Base-by-base conservation (phyloP, 2,329 filamentous ascomycete genomes). In the Aspergillus chevalieri region DNA sequence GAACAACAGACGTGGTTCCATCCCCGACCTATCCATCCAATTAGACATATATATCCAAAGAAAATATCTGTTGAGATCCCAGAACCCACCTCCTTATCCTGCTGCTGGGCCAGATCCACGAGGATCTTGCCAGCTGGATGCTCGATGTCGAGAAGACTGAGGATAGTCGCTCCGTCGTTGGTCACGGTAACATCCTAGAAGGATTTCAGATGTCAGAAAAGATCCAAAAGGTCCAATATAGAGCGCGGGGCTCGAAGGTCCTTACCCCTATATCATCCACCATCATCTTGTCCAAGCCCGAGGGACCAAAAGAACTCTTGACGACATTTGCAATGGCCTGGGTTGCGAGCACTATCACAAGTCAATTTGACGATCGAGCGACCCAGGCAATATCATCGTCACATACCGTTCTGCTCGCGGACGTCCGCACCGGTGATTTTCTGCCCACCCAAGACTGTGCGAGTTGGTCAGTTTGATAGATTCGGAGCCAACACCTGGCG, bases 271-370 rank as follows among this genome's bases (percentile, higher is more conserved):
- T 97, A 70, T 98, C 93, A 75, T 98, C 93, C 63, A 98, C 93
- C 93, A 98, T 97, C 93, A 98, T 98, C 82, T 98, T 98, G 72
- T 98, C 93, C 59, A 98, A 81, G 44, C 93, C 93, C 55, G 89
- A 95, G 46, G 93, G 93, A 49, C 93, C 93, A 68, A 98, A 98
- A 14, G 93, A 98, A 73, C 89, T 95, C 79, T 95, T 97, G 72
- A 98, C 90, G 52, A 98, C 91, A 83, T 97, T 98, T 64, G 93
- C 87, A 66, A 98, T 97, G 52, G 92, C 90, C 71, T 96, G 90
- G 43, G 93, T 97, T 60, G 93, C 93, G 60, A 90, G 83, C 44
- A 97, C 93, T 91, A 65, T 39, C 38, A 12, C 3, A 43, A 44
- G 19, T 41, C 10, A 41, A 19, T 17, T 22, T 12, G 12, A 9